Conservation (phyloP, 2,329 filamentous ascomycete species). For the Penicillium capsulatum region DNA sequence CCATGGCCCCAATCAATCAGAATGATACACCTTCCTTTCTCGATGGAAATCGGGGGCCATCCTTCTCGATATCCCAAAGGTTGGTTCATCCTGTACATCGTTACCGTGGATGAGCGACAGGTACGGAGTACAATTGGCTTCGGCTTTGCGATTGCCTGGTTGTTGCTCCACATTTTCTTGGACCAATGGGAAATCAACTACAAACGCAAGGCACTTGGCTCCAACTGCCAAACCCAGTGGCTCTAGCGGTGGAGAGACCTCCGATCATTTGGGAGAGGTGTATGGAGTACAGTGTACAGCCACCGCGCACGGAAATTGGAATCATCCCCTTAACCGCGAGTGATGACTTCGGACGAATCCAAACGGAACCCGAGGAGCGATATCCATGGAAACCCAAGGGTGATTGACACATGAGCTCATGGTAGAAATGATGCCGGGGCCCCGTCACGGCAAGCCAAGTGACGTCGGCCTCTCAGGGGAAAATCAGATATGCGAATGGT, state of each 20-base stretch:
- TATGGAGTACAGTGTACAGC: too few species aligned
- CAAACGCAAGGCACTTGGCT: slow-evolving; percentile 25
- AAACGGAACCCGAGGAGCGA: not conserved
- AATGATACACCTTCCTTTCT: too few species aligned
- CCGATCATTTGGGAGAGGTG: slow-evolving; percentile 18
- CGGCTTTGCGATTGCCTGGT: slow-evolving; percentile 1
- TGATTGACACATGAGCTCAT: slow-evolving; percentile 2
- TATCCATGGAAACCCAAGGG: not conserved
- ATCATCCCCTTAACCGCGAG: too few species aligned
- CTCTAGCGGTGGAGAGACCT: slow-evolving; percentile 19
- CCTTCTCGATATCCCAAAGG: not conserved
- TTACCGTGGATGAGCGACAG: slow-evolving; percentile 9
- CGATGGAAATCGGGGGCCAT: not conserved
- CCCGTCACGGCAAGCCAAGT: not conserved
- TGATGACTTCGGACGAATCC: not conserved
- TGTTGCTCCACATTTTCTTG: too few species aligned
- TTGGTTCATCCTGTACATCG: slow-evolving; percentile 1
- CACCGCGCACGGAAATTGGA: too few species aligned
- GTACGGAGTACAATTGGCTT: slow-evolving; percentile 3
- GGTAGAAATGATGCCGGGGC: not conserved
- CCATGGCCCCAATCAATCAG: too few species aligned
- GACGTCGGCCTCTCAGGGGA: slow-evolving; percentile 4
- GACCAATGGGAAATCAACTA: not conserved
- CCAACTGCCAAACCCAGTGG: slow-evolving; percentile 25
- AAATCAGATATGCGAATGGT: not conserved